Conservation (phyloP, 163 green algal genomes). For the Scenedesmus sp. region DNA sequence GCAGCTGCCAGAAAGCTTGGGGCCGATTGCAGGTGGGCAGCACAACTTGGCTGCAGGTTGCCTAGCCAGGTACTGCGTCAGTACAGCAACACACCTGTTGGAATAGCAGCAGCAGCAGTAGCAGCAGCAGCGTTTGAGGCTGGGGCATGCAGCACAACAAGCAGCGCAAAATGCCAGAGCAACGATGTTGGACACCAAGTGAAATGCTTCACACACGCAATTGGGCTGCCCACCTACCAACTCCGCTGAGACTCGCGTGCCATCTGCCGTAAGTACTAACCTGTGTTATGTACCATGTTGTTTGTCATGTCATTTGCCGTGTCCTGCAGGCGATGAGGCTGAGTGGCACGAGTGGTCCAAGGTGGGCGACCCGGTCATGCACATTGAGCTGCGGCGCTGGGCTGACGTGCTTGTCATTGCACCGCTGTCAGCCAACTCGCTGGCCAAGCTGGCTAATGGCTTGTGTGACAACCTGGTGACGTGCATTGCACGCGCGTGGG, state of each 20-base stretch:
- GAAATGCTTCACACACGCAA: too few relatives aligned
- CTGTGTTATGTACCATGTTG: too few relatives aligned
- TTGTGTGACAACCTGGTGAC: constrained; percentile 97
- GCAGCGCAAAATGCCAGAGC: not conserved
- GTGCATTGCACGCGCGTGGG: constrained; percentile 92
- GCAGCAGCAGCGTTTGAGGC: not conserved
- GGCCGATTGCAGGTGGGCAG: constrained; percentile 57
- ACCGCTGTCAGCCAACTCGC: constrained; percentile 94
- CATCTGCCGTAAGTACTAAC: too few relatives aligned
- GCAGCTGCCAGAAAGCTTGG: constrained; percentile 61
- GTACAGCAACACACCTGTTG: not conserved
- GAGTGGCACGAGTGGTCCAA: constrained; percentile 86
- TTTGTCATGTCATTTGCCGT: too few relatives aligned
- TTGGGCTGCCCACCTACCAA: too few relatives aligned
- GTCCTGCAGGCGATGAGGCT: constrained; percentile 69
- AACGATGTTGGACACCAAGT: too few relatives aligned
- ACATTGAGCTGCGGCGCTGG: constrained; percentile 98
- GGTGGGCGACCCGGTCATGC: constrained; percentile 90
- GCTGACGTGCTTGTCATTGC: constrained; percentile 94
- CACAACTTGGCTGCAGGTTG: not conserved
- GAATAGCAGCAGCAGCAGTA: not conserved
- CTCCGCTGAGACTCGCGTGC: too few relatives aligned
- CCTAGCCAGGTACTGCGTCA: too few relatives aligned
- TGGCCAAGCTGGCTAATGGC: constrained; percentile 91
- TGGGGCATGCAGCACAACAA: not conserved